These are phyloP conservation scores for Geosiphon pyriformis DNA, from an alignment of 192 early-diverging fungal species.

Conservation along the genomic window DNA sequence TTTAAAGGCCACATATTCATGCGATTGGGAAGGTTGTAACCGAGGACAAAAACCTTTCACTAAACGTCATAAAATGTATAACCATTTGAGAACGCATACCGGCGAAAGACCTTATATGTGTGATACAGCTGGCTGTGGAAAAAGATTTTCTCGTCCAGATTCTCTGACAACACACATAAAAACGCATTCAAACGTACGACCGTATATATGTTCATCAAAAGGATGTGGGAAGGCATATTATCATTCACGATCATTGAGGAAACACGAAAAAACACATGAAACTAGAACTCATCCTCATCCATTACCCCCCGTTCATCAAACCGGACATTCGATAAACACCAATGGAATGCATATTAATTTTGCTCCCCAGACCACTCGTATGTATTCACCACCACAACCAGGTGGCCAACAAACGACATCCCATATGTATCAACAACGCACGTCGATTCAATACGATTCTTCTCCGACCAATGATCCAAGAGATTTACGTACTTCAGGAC, in stretches of 20 bases:
- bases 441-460: background rate
- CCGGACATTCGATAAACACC: constrained; percentile 2
- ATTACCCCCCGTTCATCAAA: constrained; percentile 20
- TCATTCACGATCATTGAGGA: constrained; percentile 55
- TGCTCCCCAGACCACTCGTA: background rate
- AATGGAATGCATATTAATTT: constrained; percentile 20
- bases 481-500: background rate
- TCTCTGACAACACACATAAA: constrained; percentile 50
- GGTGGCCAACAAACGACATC: background rate
- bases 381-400: constrained; percentile 5
- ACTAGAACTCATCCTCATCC: constrained; percentile 13
- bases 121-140: constrained; percentile 44
- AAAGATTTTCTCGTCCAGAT: constrained; percentile 44
- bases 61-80: constrained; percentile 65
- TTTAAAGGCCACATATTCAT: constrained; percentile 43
- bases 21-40: constrained; percentile 43
- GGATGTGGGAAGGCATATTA: constrained; percentile 59
- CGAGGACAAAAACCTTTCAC: constrained; percentile 53
- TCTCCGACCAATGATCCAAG: background rate
- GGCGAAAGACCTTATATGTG: constrained; percentile 72
- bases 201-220: constrained; percentile 45
- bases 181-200: constrained; percentile 52
- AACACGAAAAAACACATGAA: constrained; percentile 54
- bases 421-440: background rate
- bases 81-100: constrained; percentile 67